These are phyloP conservation scores for Pisolithus microcarpus DNA, from an alignment of 768 basidiomycete species.

Conservation along the genomic window DNA sequence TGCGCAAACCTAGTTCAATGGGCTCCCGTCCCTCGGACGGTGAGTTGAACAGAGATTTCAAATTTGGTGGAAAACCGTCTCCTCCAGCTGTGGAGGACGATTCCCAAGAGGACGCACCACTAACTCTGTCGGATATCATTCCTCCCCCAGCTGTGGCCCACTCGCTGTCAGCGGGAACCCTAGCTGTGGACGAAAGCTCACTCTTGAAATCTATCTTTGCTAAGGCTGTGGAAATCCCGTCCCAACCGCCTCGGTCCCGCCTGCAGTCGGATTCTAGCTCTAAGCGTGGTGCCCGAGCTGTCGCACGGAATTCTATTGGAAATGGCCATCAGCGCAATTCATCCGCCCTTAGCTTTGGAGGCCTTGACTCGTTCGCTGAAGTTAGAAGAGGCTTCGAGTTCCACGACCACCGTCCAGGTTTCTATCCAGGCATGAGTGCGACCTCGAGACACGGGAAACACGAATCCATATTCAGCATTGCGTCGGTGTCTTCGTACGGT, in stretches of 20 bases:
- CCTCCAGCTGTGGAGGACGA: constrained; percentile 4
- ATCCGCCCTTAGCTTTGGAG: constrained; percentile 61
- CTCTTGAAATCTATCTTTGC: constrained; percentile 51
- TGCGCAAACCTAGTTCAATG: constrained; percentile 26
- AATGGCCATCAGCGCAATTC: constrained; percentile 27
- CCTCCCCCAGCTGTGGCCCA: constrained; percentile 52
- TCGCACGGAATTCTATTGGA: constrained; percentile 11
- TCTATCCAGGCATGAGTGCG: constrained; percentile 50
- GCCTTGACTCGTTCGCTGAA: constrained; percentile 71
- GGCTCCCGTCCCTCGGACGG: constrained; percentile 51
- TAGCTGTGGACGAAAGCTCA: constrained; percentile 43
- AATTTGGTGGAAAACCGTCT: constrained; percentile 52
- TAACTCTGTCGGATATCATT: constrained; percentile 72
- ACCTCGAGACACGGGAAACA: constrained; percentile 38
- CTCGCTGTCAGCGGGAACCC: constrained; percentile 40
- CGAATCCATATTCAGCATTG: constrained; percentile 65
- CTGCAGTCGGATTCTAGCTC: constrained; percentile 40
- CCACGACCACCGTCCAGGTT: constrained; percentile 49
- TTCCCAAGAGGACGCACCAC: constrained; percentile 22
- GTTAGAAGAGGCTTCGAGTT: constrained; percentile 78
- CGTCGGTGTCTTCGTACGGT: constrained; percentile 76
- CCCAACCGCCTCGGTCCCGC: constrained; percentile 27
- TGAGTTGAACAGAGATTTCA: constrained; percentile 64
- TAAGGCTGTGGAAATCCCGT: constrained; percentile 35
- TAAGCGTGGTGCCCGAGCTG: constrained; percentile 24